A percentile compares a stretch with the other conserved stretches of the same genome.
phyloP scores from a whole-genome alignment of 805 yeast genomes.

The Wickerhamiella nectarea region DNA sequence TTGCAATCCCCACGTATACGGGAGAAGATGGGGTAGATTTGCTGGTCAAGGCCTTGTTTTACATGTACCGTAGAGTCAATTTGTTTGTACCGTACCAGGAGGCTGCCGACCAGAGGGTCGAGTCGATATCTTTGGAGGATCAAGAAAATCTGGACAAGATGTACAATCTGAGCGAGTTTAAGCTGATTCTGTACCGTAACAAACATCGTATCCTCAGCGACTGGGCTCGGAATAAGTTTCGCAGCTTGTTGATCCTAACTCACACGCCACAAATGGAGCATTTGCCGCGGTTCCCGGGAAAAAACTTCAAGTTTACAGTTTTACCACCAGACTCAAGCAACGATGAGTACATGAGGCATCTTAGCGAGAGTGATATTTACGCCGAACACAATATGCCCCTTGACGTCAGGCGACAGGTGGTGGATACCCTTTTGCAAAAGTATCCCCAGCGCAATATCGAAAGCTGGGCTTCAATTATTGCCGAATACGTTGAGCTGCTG shows the following conservation, averaged over 20 bases:
- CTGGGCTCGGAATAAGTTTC: conserved; percentile 51
- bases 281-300: conserved; percentile 24
- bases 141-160: conserved; percentile 37
- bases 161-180: conserved; percentile 38
- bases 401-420: conserved; percentile 30
- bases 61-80: conserved; percentile 37
- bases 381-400: conserved; percentile 38
- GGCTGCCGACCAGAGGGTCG: conserved; percentile 10
- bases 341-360: conserved; percentile 32
- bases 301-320: conserved; percentile 27
- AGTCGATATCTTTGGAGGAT: conserved; percentile 20
- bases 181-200: conserved; percentile 32
- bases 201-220: conserved; percentile 55
- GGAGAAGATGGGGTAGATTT: conserved; percentile 48
- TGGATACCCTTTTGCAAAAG: conserved; percentile 25
- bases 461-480: conserved; percentile 19
- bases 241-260: conserved; percentile 44
- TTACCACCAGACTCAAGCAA: conserved; percentile 32
- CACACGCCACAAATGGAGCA: conserved; percentile 33
- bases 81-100: conserved; percentile 12
- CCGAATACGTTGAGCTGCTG: conserved; percentile 37
- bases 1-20: conserved; percentile 37
- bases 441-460: conserved; percentile 9
- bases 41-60: conserved; percentile 45
- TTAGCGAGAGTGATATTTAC: conserved; percentile 41